phyloP scores from a whole-genome alignment of 2,329 filamentous ascomycete genomes.

The Pezicula carpinea region DNA sequence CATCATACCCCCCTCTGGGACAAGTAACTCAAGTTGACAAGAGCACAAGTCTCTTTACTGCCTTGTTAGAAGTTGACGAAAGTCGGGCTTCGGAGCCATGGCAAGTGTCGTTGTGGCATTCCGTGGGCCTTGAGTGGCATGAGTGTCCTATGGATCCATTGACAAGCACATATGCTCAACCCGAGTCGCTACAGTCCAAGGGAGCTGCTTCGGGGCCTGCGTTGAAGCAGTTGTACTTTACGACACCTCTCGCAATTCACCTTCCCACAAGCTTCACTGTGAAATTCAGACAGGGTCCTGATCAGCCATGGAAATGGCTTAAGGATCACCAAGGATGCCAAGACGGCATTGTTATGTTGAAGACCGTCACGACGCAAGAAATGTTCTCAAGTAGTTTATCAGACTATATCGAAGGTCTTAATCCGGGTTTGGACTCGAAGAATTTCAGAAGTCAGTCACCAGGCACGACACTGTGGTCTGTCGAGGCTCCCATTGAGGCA shows the following conservation, averaged over 20 bases:
- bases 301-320: conserved; percentile 65
- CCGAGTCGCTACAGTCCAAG: conserved; percentile 47
- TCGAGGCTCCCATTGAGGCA: conserved; percentile 50
- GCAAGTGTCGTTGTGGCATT: conserved; percentile 74
- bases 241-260: conserved; percentile 41
- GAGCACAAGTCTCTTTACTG: conserved; percentile 54
- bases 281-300: conserved; percentile 54
- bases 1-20: conserved; percentile 67
- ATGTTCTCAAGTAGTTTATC: conserved; percentile 21
- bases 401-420: conserved; percentile 53
- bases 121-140: conserved; percentile 48
- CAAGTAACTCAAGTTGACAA: conserved; percentile 61
- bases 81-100: conserved; percentile 53
- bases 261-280: conserved; percentile 60
- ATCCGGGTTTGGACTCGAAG: conserved; percentile 49
- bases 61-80: conserved; percentile 62
- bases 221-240: conserved; percentile 48
- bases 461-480: conserved; percentile 65
- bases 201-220: conserved; percentile 22
- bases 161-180: conserved; percentile 22
- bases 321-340: conserved; percentile 57
- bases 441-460: conserved; percentile 61
- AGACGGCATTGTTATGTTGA: conserved; percentile 60
- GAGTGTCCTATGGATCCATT: conserved; percentile 42
- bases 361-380: conserved; percentile 27